phyloP scores from a whole-genome alignment of 768 basidiomycete species.

The Fomitopsis pulvina region DNA sequence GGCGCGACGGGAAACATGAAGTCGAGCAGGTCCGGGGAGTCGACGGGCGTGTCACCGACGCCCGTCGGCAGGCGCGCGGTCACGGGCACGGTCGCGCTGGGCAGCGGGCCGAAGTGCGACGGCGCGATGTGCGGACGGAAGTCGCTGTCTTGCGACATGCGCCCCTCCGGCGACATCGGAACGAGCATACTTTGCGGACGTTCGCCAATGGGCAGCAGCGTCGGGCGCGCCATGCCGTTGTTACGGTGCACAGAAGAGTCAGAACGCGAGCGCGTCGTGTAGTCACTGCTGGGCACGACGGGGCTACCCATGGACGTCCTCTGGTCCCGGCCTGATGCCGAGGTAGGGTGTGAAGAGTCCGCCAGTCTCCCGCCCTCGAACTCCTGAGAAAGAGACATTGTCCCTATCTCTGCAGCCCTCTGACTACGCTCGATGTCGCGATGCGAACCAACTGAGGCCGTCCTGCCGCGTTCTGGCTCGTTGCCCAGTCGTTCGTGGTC shows the following conservation, averaged over 20 bases:
- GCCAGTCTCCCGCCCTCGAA: too few relatives aligned
- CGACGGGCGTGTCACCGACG: slow-evolving; percentile 18
- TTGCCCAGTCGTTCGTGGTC: background rate
- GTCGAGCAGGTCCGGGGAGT: slow-evolving; percentile 25
- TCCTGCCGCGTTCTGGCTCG: background rate
- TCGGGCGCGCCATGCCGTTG: slow-evolving; percentile 1
- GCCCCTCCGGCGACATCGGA: slow-evolving; percentile 16
- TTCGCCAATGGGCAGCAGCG: slow-evolving; percentile 22
- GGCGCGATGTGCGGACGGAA: slow-evolving; percentile 7
- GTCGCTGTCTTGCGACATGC: slow-evolving; percentile 9
- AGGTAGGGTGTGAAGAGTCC: too few relatives aligned
- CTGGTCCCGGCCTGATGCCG: too few relatives aligned
- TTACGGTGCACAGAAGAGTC: background rate
- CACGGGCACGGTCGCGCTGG: background rate
- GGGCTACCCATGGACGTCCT: background rate
- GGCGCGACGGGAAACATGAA: slow-evolving; percentile 13
- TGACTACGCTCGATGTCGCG: background rate
- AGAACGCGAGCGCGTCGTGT: slow-evolving; percentile 10
- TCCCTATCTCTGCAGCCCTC: background rate
- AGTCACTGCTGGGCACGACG: background rate
- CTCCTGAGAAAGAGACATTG: background rate
- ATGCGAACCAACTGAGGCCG: background rate
- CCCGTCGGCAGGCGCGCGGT: slow-evolving; percentile 2
- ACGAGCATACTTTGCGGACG: slow-evolving; percentile 18
- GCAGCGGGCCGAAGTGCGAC: slow-evolving; percentile 1